Percentiles rank a stretch among this genome's conserved stretches.
These are phyloP conservation scores for Ceratocystis eucalypticola DNA, from an alignment of 2,329 filamentous ascomycete genomes.

Conservation along the genomic window DNA sequence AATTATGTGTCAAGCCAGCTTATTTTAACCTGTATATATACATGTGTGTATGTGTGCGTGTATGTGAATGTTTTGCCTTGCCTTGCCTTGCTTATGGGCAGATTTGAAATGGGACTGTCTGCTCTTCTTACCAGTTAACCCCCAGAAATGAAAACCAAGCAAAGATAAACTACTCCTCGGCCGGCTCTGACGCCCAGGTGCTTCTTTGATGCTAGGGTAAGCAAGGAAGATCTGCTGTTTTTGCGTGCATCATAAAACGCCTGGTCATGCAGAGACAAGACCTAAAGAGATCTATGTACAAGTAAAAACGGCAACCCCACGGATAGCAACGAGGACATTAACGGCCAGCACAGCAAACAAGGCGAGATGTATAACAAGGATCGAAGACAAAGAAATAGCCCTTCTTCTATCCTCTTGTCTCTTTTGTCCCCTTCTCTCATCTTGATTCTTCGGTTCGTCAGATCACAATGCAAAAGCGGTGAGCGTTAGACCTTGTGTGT, in stretches of 20 bases:
- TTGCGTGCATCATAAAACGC: neutral
- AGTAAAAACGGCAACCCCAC: neutral
- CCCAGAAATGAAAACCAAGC: neutral
- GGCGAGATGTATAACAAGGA: neutral
- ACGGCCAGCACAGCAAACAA: neutral
- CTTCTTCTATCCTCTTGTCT: neutral
- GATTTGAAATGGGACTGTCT: too few relatives aligned
- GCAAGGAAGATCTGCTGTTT: neutral
- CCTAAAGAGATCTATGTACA: neutral
- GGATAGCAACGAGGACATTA: neutral
- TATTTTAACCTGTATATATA: too few relatives aligned
- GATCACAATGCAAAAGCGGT: conserved; percentile 6
- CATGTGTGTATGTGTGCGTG: too few relatives aligned
- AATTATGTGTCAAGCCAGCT: too few relatives aligned
- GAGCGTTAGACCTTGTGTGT: conserved; percentile 1
- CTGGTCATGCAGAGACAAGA: neutral
- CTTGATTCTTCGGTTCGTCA: neutral
- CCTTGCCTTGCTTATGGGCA: neutral
- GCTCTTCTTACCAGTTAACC: neutral
- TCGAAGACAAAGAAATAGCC: neutral
- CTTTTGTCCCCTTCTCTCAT: neutral
- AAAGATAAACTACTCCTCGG: neutral
- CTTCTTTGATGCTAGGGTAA: too few relatives aligned
- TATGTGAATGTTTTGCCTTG: too few relatives aligned
- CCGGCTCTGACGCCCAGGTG: neutral